These are phyloP conservation scores for Pseudoneurospora amorphoporcata DNA, from an alignment of 495 filamentous ascomycete genomes.

Conservation along the genomic window DNA sequence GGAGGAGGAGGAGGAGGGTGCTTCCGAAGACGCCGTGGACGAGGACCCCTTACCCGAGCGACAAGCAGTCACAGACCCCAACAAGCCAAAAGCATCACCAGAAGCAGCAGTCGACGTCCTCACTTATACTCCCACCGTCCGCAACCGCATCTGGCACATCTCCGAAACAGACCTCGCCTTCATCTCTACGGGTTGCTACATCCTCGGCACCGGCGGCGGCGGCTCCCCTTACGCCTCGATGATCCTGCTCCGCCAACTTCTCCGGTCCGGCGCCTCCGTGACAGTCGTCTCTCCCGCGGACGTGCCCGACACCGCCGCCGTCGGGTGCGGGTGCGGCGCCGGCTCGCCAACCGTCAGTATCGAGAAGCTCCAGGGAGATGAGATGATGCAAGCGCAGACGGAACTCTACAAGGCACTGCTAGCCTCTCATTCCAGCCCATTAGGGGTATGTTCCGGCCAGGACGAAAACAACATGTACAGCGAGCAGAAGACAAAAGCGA, in stretches of 20 bases:
- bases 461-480: too few species aligned
- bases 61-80: conserved; percentile 8
- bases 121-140: conserved; percentile 40
- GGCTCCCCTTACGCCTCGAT: conserved; percentile 38
- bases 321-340: conserved; percentile 37
- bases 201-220: conserved; percentile 53
- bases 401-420: conserved; percentile 31
- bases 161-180: conserved; percentile 45
- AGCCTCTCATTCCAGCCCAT: too few species aligned
- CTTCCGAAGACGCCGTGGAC: conserved; percentile 2
- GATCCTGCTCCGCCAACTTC: conserved; percentile 33
- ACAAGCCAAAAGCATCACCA: background rate
- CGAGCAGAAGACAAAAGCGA: conserved; percentile 1
- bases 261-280: conserved; percentile 35
- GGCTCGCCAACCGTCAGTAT: conserved; percentile 41
- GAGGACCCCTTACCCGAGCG: conserved; percentile 9
- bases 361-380: conserved; percentile 41
- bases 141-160: conserved; percentile 44
- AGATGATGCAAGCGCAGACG: conserved; percentile 38
- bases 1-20: background rate
- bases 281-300: conserved; percentile 36
- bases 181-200: conserved; percentile 48
- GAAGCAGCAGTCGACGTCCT: conserved; percentile 29
- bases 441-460: too few species aligned
- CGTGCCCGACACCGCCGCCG: conserved; percentile 31